Percentiles rank a stretch among this genome's conserved stretches.
These are phyloP conservation scores for Neurospora sp. DNA, from an alignment of 495 filamentous ascomycete species.

Conservation along the genomic window DNA sequence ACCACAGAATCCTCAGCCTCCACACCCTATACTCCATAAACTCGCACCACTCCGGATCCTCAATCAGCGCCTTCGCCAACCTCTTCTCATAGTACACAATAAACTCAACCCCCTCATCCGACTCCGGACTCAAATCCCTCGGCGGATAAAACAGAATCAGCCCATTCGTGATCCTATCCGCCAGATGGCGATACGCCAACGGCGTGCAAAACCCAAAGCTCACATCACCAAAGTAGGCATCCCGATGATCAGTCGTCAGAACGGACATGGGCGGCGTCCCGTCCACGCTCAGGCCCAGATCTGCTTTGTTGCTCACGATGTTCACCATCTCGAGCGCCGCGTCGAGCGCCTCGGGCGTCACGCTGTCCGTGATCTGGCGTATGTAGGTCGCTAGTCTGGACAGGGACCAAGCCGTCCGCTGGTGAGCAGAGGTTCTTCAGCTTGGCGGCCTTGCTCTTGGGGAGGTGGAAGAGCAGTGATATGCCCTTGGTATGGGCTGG, in stretches of 20 bases:
- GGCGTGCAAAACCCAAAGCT: slow-evolving; percentile 26
- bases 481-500: slow-evolving; percentile 18
- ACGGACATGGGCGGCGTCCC: slow-evolving; percentile 18
- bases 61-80: slow-evolving; percentile 21
- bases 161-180: slow-evolving; percentile 19
- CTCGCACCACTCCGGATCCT: slow-evolving; percentile 27
- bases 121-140: slow-evolving; percentile 5
- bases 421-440: slow-evolving; percentile 17
- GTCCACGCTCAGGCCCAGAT: slow-evolving; percentile 19
- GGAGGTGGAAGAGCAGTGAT: slow-evolving; percentile 31
- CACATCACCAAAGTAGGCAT: slow-evolving; percentile 12
- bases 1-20: not conserved
- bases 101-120: slow-evolving; percentile 37
- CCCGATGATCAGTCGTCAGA: slow-evolving; percentile 24
- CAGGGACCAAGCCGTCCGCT: slow-evolving; percentile 7
- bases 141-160: slow-evolving; percentile 22
- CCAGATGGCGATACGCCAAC: slow-evolving; percentile 17
- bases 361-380: slow-evolving; percentile 26
- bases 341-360: slow-evolving; percentile 22
- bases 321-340: slow-evolving; percentile 22
- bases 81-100: slow-evolving; percentile 30
- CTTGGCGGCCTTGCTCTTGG: slow-evolving; percentile 32
- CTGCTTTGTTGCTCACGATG: slow-evolving; percentile 28
- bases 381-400: slow-evolving; percentile 28
- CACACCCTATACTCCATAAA: slow-evolving; percentile 36